Base-by-base conservation (phyloP, 768 basidiomycete species). In the Pleurotus giganteus region DNA sequence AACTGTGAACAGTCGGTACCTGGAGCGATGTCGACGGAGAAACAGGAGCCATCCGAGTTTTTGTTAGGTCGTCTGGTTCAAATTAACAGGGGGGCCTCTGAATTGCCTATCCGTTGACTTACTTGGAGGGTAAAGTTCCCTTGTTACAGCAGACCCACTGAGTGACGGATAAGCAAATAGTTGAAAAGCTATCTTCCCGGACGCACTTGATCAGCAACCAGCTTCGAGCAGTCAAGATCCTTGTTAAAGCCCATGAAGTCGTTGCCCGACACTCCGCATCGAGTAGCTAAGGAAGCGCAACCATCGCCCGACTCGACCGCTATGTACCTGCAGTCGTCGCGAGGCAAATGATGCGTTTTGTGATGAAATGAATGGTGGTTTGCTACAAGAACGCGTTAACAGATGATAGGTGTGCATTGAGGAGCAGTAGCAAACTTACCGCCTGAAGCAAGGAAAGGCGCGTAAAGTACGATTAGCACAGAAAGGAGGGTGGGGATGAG, bases 101-200 rank as follows among this genome's bases (percentile, higher is more conserved):
- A 19, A 17, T 15, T 12, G 19, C 39, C 19, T 41, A 1, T n/a
- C n/a, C 15, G 15, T 41, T 13, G 7, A 41, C 39, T 24, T 21
- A 53, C 52, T 53, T 53, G 4, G 52, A 53, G 4, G 52, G 52
- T 15, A 53, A 32, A 32, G 52, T 53, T 53, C 52, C 52, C 12
- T 39, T 9, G 8, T 39, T 53, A 37, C 52, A 53, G 21, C 52
- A 53, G n/a, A 53, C 52, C 52, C 52, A 53, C 28, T 54, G 41
- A 15, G 8, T 7, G 39, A 12, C 19, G 19, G 39, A n/a, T 7
- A 41, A 19, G 39, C 19, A 41, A 41, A 15, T 41, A 7, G 19
- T 7, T 13, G 39, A 11, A 17, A 41, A 17, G 7, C 8, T 11
- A 17, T 17, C 7, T 7, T 15, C 13, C 9, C 19, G 39, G 12